A percentile compares a stretch with the other conserved stretches of the same genome.
Conservation (phyloP, 495 filamentous ascomycete genomes). For the Talaromyces wortmannii region DNA sequence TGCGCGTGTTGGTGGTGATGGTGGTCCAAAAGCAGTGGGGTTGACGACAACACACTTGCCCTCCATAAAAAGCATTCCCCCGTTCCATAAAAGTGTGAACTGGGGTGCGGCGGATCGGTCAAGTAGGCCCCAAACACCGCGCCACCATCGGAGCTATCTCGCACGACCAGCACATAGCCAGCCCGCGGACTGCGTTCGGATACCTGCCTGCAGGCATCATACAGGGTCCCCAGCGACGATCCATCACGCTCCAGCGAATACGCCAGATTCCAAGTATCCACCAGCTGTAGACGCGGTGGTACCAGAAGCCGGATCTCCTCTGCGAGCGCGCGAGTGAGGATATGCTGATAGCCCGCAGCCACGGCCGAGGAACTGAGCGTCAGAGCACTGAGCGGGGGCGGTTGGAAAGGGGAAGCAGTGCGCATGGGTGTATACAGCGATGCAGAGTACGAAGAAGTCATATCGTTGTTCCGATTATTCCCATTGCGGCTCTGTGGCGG, state of each 20-base stretch:
- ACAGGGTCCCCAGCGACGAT: constrained; percentile 78
- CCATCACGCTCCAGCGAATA: constrained; percentile 95
- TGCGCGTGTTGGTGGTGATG: background rate
- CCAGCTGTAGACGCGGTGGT: constrained; percentile 76
- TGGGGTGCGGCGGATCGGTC: constrained; percentile 73
- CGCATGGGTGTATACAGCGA: constrained; percentile 41
- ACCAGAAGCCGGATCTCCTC: constrained; percentile 92
- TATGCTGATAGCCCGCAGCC: constrained; percentile 25
- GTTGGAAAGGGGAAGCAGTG: constrained; percentile 54
- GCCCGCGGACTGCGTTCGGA: constrained; percentile 59
- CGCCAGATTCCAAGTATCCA: constrained; percentile 76
- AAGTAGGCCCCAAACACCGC: constrained; percentile 92
- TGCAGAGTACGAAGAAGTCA: constrained; percentile 17
- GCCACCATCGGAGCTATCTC: constrained; percentile 46
- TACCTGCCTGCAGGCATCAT: constrained; percentile 61
- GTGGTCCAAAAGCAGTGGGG: background rate
- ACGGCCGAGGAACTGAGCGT: constrained; percentile 30
- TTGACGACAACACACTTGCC: constrained; percentile 51
- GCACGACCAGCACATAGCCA: constrained; percentile 81
- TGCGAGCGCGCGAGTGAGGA: constrained; percentile 68
- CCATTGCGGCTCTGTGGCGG: constrained; percentile 2
- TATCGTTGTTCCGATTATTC: constrained; percentile 10
- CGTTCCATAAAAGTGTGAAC: constrained; percentile 85
- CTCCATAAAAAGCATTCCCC: constrained; percentile 99
- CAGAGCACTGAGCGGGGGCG: constrained; percentile 50